A percentile compares a stretch with the other conserved stretches of the same genome.
Evolutionary conservation across 495 filamentous ascomycete species (phyloP).

Genomic region (Tirmania nivea): DNA sequence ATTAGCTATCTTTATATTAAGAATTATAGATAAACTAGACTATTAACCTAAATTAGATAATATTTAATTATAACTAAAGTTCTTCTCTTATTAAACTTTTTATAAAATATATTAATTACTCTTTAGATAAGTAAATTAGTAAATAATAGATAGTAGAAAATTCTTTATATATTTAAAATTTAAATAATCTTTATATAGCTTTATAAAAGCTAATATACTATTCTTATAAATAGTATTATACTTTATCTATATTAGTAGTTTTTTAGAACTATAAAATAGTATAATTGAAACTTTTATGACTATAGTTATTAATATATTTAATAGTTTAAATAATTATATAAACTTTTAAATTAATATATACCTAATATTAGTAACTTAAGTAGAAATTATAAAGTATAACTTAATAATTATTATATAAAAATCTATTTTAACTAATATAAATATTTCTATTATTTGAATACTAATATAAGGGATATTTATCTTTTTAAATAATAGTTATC

Average conservation of each 20-base stretch:
- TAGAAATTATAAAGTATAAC: constrained; percentile 8
- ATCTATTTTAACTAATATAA: not conserved
- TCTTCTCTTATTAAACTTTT: not conserved
- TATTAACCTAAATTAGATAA: constrained; percentile 1
- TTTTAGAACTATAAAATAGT: not conserved
- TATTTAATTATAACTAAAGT: not conserved
- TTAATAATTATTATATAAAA: not conserved
- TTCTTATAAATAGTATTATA: constrained; percentile 1
- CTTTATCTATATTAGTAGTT: constrained; percentile 2
- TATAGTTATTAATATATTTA: constrained; percentile 8
- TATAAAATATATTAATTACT: constrained; percentile 5
- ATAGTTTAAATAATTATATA: too few relatives aligned
- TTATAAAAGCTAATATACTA: constrained; percentile 5
- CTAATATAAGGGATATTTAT: not conserved
- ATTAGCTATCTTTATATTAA: not conserved
- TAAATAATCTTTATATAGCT: constrained; percentile 6
- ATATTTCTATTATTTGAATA: not conserved
- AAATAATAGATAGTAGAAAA: constrained; percentile 4
- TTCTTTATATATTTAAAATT: constrained; percentile 5
- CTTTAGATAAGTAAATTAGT: not conserved
- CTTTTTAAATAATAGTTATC: not conserved
- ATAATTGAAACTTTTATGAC: constrained; percentile 8
- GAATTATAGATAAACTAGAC: constrained; percentile 8
- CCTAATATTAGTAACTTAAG: constrained; percentile 2
- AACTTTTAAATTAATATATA: too few relatives aligned